phyloP scores from a whole-genome alignment of 805 yeast genomes.

The Wickerhamomyces chambardii region DNA sequence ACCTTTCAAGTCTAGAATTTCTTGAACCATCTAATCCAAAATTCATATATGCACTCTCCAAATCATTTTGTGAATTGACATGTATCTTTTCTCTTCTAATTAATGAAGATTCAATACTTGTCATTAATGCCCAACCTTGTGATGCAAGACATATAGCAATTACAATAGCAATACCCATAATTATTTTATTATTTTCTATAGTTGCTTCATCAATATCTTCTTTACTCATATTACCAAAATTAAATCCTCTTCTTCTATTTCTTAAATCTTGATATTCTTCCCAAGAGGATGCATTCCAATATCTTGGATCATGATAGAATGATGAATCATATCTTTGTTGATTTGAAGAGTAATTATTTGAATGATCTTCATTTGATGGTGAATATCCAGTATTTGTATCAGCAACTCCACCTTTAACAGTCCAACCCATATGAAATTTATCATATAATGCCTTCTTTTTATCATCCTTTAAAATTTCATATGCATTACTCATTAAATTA shows the following conservation, averaged over 20 bases:
- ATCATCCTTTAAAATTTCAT: constrained; percentile 41
- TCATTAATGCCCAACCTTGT: constrained; percentile 30
- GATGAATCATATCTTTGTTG: background rate
- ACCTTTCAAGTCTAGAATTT: constrained; percentile 43
- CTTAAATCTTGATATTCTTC: constrained; percentile 41
- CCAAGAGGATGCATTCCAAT: constrained; percentile 60
- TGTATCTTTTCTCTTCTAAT: constrained; percentile 24
- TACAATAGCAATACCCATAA: constrained; percentile 29
- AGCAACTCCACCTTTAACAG: constrained; percentile 3
- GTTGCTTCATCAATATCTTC: constrained; percentile 13
- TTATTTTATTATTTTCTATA: constrained; percentile 28
- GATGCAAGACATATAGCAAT: constrained; percentile 29
- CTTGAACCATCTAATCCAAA: constrained; percentile 43
- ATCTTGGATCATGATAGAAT: constrained; percentile 26
- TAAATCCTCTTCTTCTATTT: constrained; percentile 14
- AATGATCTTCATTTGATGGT: constrained; percentile 22
- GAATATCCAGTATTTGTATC: background rate
- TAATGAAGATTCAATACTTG: constrained; percentile 25
- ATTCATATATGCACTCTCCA: constrained; percentile 34
- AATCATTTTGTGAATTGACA: constrained; percentile 30
- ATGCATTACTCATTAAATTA: constrained; percentile 48
- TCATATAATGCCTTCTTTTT: constrained; percentile 36
- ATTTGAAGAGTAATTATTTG: constrained; percentile 27
- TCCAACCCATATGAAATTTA: constrained; percentile 36
- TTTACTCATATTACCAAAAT: constrained; percentile 18